Evolutionary conservation across 805 yeast species (phyloP), one percentile per base, ranked within the genome.

Genomic region (Starmerella roubikii): DNA sequence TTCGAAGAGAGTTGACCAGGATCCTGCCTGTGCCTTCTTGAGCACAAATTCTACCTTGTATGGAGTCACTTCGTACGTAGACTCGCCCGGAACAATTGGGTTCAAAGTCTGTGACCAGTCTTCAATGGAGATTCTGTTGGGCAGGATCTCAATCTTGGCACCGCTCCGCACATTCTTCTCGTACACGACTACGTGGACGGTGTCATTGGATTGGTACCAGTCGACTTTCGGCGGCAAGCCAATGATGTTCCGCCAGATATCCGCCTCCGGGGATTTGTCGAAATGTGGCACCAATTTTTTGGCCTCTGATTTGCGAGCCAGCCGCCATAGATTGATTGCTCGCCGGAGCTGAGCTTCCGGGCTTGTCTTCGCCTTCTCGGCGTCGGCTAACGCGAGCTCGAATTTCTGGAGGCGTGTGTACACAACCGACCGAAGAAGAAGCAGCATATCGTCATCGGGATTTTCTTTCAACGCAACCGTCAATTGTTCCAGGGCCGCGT

Each of bases 11-110:
- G 16, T 29, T 6, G 10, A 17, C 49, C 49, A 46, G 2, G 30
- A 32, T 6, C 47, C 38, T 1, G 55, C 43, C 0, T 49, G 48
- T 9, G 52, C 54, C 54, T 85, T 85, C 20, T 33, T 53, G 30
- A 86, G 59, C n/a, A 56, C 56, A 8, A 85, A 54, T 56, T 88
- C 96, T 3, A 88, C 48, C 52, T 88, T 88, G 17, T 91, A 79
- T 1, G 77, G 63, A 51, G 71, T 75, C 2, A 85, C 69, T 11
- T 61, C 66, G 49, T 57, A 71, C 0, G 61, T 51, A 1, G 77
- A 68, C 17, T 59, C 47, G 0, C 52, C 55, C 1, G 74, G 61
- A 21, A 60, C 68, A 22, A 88, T 74, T 17, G 57, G 60, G 12
- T 64, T 69, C 34, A 79, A 52, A 20, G 60, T 57, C 50, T 73